Conservation (phyloP, 2,329 filamentous ascomycete genomes). For the Ophiosphaerella narmari region DNA sequence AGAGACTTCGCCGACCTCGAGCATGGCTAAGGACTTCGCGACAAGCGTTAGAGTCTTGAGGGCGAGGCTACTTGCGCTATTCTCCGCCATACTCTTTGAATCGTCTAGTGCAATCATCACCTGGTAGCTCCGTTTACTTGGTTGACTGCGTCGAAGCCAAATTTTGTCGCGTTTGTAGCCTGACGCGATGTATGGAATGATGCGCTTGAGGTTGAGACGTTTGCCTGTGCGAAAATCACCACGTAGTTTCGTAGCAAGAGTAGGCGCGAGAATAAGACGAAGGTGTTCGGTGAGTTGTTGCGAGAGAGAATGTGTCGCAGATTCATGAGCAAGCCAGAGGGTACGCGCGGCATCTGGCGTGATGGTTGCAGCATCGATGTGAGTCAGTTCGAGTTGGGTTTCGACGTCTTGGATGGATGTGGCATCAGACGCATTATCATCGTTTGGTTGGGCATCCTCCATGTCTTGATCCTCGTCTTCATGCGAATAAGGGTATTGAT, state of each 20-base stretch:
- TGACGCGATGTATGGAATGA: slow-evolving; percentile 98
- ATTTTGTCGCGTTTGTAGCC: slow-evolving; percentile 99
- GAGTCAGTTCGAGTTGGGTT: slow-evolving; percentile 72
- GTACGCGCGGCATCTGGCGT: slow-evolving; percentile 65
- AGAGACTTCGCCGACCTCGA: slow-evolving; percentile 92
- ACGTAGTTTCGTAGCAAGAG: slow-evolving; percentile 91
- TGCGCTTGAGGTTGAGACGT: slow-evolving; percentile 97
- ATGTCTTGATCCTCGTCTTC: slow-evolving; percentile 45
- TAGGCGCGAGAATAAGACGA: slow-evolving; percentile 91
- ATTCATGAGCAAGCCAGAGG: slow-evolving; percentile 85
- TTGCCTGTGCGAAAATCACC: slow-evolving; percentile 98
- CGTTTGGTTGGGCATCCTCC: slow-evolving; percentile 39
- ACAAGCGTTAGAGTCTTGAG: slow-evolving; percentile 95
- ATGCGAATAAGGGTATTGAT: slow-evolving; percentile 43
- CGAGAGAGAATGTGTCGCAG: slow-evolving; percentile 81
- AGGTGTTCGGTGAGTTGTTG: slow-evolving; percentile 91
- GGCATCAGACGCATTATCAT: slow-evolving; percentile 43
- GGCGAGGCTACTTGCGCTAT: slow-evolving; percentile 74
- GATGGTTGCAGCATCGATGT: slow-evolving; percentile 57
- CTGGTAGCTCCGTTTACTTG: slow-evolving; percentile 93
- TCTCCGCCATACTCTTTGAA: slow-evolving; percentile 89
- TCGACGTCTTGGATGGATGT: slow-evolving; percentile 51
- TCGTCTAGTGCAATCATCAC: slow-evolving; percentile 98
- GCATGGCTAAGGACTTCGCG: slow-evolving; percentile 82
- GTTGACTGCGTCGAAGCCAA: slow-evolving; percentile 93